Conservation (phyloP, 1,284 basidiomycete species). For the Papiliotrema laurentii region DNA sequence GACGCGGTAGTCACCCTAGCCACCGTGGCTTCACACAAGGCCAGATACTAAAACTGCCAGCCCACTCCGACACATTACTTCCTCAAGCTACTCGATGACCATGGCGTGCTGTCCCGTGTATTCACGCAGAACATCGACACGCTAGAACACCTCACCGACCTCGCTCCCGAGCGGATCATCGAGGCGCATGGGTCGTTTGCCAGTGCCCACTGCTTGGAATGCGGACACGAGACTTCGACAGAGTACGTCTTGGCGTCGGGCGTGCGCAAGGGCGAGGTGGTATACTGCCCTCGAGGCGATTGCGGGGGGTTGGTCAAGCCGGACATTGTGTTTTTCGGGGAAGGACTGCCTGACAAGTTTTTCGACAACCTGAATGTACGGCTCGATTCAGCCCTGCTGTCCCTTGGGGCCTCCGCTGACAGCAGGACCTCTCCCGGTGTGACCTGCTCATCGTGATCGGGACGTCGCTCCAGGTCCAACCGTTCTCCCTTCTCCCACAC, state of each 20-base stretch:
- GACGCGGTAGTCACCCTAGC: too few relatives aligned
- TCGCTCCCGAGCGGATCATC: conserved; percentile 68
- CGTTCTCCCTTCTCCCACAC: conserved; percentile 54
- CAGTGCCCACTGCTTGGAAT: conserved; percentile 71
- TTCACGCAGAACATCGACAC: conserved; percentile 68
- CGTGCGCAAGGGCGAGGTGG: conserved; percentile 59
- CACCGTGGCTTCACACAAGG: background rate
- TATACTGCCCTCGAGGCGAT: conserved; percentile 53
- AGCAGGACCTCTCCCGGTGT: conserved; percentile 53
- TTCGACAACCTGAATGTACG: conserved; percentile 37
- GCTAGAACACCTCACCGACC: conserved; percentile 77
- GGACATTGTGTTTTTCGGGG: conserved; percentile 94
- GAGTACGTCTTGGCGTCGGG: conserved; percentile 64
- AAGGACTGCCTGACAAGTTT: conserved; percentile 52
- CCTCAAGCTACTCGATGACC: conserved; percentile 52
- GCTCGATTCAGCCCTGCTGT: background rate
- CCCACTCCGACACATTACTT: conserved; percentile 91
- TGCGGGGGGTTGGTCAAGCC: conserved; percentile 79
- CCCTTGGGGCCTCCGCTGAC: background rate
- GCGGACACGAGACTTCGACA: conserved; percentile 55
- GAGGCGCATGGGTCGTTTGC: conserved; percentile 95
- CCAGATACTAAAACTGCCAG: conserved; percentile 8
- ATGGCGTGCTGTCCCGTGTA: conserved; percentile 35
- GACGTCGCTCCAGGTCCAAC: conserved; percentile 63
- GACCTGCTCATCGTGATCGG: conserved; percentile 90